Percentiles rank a stretch among this genome's conserved stretches.
phyloP scores from a whole-genome alignment of 2,329 filamentous ascomycete species.

The Botrytis paeoniae region DNA sequence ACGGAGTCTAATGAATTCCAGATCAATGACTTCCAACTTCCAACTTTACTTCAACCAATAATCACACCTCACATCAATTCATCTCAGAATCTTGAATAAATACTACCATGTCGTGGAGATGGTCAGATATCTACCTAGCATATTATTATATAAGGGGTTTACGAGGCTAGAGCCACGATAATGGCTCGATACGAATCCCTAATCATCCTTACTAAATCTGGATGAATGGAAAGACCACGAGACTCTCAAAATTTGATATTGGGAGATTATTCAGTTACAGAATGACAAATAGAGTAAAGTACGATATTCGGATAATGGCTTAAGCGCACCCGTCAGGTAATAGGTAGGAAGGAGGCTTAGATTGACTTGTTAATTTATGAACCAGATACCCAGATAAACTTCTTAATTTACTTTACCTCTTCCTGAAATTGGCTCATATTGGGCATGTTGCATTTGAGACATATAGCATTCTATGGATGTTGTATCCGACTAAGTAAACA shows the following conservation, averaged over 20 bases:
- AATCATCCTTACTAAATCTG: background rate
- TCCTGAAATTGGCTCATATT: background rate
- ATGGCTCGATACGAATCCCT: background rate
- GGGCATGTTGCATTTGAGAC: background rate
- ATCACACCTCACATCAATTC: background rate
- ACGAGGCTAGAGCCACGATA: background rate
- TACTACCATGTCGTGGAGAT: background rate
- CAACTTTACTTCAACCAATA: background rate
- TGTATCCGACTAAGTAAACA: background rate
- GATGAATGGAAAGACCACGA: background rate
- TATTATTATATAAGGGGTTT: background rate
- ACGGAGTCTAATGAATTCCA: background rate
- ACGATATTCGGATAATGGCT: background rate
- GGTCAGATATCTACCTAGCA: background rate
- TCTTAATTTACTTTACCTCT: background rate
- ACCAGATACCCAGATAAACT: background rate
- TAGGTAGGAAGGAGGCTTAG: background rate
- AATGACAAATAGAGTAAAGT: constrained; percentile 3
- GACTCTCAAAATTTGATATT: background rate
- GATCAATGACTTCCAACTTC: background rate
- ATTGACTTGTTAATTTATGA: background rate
- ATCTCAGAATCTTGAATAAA: background rate
- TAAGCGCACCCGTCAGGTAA: background rate
- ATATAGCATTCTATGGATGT: background rate
- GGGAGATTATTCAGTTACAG: background rate